phyloP scores from a whole-genome alignment of 1,284 basidiomycete genomes.

The Heterobasidion irregulare region DNA sequence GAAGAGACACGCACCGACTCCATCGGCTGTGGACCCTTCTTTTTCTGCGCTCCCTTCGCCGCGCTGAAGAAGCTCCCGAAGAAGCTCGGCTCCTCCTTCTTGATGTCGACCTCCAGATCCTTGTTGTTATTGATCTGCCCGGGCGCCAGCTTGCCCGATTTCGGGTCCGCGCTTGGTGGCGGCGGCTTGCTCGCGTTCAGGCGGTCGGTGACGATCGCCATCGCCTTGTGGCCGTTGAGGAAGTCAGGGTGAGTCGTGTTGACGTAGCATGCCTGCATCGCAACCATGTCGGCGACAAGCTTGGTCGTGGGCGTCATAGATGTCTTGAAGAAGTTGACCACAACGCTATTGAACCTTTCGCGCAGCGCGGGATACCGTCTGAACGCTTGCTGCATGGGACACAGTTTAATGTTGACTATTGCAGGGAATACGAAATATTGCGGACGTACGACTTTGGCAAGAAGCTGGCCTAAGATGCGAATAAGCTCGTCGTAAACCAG shows the following conservation, averaged over 20 bases:
- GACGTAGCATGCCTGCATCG: slow-evolving; percentile 97
- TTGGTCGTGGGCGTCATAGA: slow-evolving; percentile 93
- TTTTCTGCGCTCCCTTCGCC: slow-evolving; percentile 47
- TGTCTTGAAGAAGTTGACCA: slow-evolving; percentile 94
- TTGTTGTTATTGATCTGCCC: slow-evolving; percentile 83
- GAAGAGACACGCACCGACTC: slow-evolving; percentile 37
- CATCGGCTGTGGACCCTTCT: slow-evolving; percentile 78
- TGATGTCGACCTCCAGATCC: slow-evolving; percentile 86
- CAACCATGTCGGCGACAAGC: slow-evolving; percentile 87
- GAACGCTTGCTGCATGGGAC: slow-evolving; percentile 73
- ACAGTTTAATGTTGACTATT: slow-evolving; percentile 8
- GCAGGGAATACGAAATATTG: slow-evolving; percentile 1
- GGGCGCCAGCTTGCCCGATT: slow-evolving; percentile 53
- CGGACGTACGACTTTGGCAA: slow-evolving; percentile 79
- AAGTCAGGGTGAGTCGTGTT: slow-evolving; percentile 99
- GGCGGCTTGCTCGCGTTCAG: slow-evolving; percentile 74
- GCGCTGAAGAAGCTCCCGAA: slow-evolving; percentile 91
- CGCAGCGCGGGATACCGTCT: slow-evolving; percentile 90
- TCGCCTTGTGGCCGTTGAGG: slow-evolving; percentile 93
- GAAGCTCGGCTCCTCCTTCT: slow-evolving; percentile 88
- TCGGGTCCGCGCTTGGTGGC: slow-evolving; percentile 49
- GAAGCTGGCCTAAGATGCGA: slow-evolving; percentile 86
- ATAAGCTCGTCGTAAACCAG: slow-evolving; percentile 97
- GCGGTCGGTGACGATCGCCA: slow-evolving; percentile 83
- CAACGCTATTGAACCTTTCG: slow-evolving; percentile 91